phyloP scores from a whole-genome alignment of 1,284 basidiomycete species.

The Takashimella tepidaria region DNA sequence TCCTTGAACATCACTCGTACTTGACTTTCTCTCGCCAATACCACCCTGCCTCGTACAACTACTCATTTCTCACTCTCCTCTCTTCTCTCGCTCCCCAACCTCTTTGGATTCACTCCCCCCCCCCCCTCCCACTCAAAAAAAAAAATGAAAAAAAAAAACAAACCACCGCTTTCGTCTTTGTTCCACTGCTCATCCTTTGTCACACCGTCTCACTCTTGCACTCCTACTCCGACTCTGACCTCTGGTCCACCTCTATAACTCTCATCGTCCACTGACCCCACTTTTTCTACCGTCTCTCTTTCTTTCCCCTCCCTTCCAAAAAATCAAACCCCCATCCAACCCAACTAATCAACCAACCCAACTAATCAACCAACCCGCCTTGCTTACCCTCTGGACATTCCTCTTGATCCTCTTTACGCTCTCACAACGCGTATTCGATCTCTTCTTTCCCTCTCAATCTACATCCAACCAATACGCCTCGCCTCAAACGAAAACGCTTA shows the following conservation, averaged over 20 bases:
- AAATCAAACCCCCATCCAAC: too few relatives aligned
- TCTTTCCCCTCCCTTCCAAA: not conserved
- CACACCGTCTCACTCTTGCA: too few relatives aligned
- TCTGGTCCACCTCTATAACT: not conserved
- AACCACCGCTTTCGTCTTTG: not conserved
- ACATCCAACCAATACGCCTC: not conserved
- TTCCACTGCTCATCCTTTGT: not conserved
- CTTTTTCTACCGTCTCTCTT: not conserved
- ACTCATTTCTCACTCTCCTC: not conserved
- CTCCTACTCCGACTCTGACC: not conserved
- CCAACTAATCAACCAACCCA: too few relatives aligned
- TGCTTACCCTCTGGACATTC: not conserved
- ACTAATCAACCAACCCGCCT: too few relatives aligned
- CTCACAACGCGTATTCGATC: not conserved
- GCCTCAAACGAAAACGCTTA: not conserved
- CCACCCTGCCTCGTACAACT: too few relatives aligned
- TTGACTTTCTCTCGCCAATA: too few relatives aligned
- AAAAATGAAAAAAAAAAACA: too few relatives aligned
- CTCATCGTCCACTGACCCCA: not conserved
- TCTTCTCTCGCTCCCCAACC: slow-evolving; percentile 1
- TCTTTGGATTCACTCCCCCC: too few relatives aligned
- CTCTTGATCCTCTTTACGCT: not conserved
- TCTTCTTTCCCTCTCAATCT: not conserved
- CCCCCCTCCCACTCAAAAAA: too few relatives aligned
- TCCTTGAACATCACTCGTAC: too few relatives aligned